Conservation (phyloP, 2,329 filamentous ascomycete species). For the Colletotrichum siamense region DNA sequence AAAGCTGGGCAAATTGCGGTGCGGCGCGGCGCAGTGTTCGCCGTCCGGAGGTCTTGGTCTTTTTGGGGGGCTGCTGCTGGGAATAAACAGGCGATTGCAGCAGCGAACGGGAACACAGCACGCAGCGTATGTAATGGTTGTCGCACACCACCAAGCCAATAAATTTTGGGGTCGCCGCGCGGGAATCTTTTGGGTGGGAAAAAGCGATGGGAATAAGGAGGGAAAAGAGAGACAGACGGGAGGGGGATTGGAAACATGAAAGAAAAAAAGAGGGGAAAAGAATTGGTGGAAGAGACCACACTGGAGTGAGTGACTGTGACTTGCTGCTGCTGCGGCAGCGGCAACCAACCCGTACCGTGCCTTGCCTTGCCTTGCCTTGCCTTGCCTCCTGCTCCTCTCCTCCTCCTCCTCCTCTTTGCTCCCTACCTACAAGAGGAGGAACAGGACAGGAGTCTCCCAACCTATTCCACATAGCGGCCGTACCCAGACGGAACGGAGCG, state of each 20-base stretch:
- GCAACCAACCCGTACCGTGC: not conserved
- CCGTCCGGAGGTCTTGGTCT: not conserved
- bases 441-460: not conserved
- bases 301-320: not conserved
- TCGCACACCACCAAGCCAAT: not conserved
- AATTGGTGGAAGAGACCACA: not conserved
- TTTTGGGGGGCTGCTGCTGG: constrained; percentile 8
- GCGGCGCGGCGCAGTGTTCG: not conserved
- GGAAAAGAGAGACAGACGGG: not conserved
- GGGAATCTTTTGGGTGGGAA: not conserved
- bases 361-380: not conserved
- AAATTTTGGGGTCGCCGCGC: not conserved
- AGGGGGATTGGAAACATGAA: not conserved
- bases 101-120: not conserved
- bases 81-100: constrained; percentile 24
- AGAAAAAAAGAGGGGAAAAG: not conserved
- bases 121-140: not conserved
- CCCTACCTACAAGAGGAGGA: not conserved
- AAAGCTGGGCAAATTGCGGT: not conserved
- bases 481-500: not conserved
- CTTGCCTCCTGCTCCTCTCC: not conserved
- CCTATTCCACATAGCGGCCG: not conserved
- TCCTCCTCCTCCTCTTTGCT: not conserved
- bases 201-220: constrained; percentile 14
- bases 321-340: not conserved